phyloP scores from a whole-genome alignment of 2,329 filamentous ascomycete genomes.

The Dothideomycetes sp. region DNA sequence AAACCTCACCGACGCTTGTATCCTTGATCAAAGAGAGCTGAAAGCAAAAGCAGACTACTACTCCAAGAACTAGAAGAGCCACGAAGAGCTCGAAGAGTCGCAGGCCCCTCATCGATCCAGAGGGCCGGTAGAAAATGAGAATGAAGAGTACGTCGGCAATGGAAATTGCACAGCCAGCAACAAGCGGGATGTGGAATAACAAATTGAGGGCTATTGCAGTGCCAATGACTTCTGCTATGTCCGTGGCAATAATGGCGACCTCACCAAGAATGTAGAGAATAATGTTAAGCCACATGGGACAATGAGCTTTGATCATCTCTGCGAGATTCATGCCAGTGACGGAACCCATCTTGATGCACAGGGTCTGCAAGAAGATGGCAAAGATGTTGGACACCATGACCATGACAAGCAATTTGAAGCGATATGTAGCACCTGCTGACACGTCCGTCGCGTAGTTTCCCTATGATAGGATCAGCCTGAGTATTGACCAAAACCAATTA shows the following conservation, averaged over 20 bases:
- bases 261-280: constrained; percentile 44
- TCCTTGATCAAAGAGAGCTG: constrained; percentile 52
- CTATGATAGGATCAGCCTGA: too few relatives aligned
- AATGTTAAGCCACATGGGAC: constrained; percentile 44
- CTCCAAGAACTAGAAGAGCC: constrained; percentile 51
- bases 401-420: constrained; percentile 56
- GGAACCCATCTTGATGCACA: constrained; percentile 49
- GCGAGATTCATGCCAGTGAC: constrained; percentile 40
- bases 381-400: constrained; percentile 59
- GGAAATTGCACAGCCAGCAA: constrained; percentile 57
- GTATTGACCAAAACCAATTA: too few relatives aligned
- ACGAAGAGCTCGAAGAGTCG: constrained; percentile 57
- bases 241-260: constrained; percentile 46
- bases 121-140: constrained; percentile 54
- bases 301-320: constrained; percentile 36
- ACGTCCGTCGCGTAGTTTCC: constrained; percentile 62
- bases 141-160: constrained; percentile 59
- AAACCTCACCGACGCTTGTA: constrained; percentile 47
- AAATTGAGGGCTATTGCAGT: constrained; percentile 60
- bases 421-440: constrained; percentile 54
- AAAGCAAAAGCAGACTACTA: constrained; percentile 60
- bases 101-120: constrained; percentile 44
- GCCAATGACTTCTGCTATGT: constrained; percentile 56
- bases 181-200: constrained; percentile 51
- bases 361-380: constrained; percentile 58